Base-by-base conservation (phyloP, 2,329 filamentous ascomycete genomes). In the Epichloe festucae region DNA sequence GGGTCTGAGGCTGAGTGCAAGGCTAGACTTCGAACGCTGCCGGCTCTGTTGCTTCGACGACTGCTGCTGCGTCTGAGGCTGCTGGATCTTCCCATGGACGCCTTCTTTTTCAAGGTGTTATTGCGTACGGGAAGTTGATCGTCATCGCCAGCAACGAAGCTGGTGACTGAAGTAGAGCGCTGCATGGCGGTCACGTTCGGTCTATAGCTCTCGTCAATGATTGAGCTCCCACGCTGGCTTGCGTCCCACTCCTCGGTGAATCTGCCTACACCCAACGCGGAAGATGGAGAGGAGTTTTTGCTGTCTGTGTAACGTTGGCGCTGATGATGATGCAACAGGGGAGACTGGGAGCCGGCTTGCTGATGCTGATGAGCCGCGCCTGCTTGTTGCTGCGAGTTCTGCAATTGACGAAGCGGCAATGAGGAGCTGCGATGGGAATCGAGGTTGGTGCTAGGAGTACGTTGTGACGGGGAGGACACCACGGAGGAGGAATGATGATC, bases 101-200 rank as follows among this genome's bases (percentile, higher is more conserved):
- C 74, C 69, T 89, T 93, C 75, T 97, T 97, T 73, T 88, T 93
- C 59, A 97, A 74, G 0, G 90, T 96, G 54, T 88, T 87, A 47
- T 70, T 70, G 42, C 77, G 68, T 48, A 70, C 68, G 31, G 76
- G 67, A 41, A 69, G 63, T 46, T 67, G 65, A 40, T 66, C 61
- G 47, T 61, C 68, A 53, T 76, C 69, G 67, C 77, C 62, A 61
- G 74, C 61, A 59, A 73, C 65, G 62, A 70, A 77, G 59, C 75
- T 79, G 52, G 75, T 74, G 54, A 76, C 73, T 12, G 83, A 86
- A 55, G 73, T 73, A 51, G 83, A 77, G 58, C 82, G 81, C 65
- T 83, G 76, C 68, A 84, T 74, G 57, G 55, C 60, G 58, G 53
- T 46, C 58, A 46, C 14, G 38, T 49, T 27, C 42, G 50, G 19